Evolutionary conservation across 2,329 filamentous ascomycete species (phyloP).

Genomic region (Apiospora sp.): DNA sequence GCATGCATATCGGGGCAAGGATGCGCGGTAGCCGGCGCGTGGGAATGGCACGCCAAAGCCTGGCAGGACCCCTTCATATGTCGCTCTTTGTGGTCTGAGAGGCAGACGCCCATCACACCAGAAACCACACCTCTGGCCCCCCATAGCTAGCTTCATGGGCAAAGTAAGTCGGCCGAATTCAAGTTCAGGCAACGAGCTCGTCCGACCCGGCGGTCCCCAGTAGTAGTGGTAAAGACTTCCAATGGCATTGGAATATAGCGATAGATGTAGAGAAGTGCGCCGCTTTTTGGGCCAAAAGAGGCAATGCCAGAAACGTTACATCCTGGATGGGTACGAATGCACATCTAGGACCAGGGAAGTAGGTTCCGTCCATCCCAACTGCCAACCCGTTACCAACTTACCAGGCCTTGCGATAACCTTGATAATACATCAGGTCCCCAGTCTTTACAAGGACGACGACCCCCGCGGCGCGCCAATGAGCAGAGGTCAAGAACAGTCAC

Average conservation of each 20-base stretch:
- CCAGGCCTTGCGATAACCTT: neutral
- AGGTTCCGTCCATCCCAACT: slow-evolving; percentile 7
- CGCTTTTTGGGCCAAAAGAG: neutral
- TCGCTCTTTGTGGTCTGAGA: neutral
- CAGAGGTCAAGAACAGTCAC: slow-evolving; percentile 11
- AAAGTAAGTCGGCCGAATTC: neutral
- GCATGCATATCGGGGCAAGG: slow-evolving; percentile 12
- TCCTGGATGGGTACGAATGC: neutral
- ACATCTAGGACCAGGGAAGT: slow-evolving; percentile 1
- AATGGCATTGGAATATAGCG: neutral
- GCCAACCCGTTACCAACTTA: neutral
- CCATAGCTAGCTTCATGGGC: neutral
- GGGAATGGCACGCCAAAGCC: slow-evolving; percentile 2
- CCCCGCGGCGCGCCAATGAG: neutral
- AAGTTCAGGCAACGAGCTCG: neutral
- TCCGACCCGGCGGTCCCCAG: neutral
- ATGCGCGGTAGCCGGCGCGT: slow-evolving; percentile 7
- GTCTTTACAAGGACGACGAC: neutral
- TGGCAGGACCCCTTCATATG: slow-evolving; percentile 12
- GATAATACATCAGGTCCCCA: neutral
- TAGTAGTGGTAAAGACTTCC: too few relatives aligned
- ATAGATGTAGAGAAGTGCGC: neutral
- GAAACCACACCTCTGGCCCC: neutral
- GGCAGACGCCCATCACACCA: neutral
- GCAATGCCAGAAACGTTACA: slow-evolving; percentile 4